Evolutionary conservation across 2,329 filamentous ascomycete species (phyloP).

Genomic region (Ophiocordyceps sinensis): DNA sequence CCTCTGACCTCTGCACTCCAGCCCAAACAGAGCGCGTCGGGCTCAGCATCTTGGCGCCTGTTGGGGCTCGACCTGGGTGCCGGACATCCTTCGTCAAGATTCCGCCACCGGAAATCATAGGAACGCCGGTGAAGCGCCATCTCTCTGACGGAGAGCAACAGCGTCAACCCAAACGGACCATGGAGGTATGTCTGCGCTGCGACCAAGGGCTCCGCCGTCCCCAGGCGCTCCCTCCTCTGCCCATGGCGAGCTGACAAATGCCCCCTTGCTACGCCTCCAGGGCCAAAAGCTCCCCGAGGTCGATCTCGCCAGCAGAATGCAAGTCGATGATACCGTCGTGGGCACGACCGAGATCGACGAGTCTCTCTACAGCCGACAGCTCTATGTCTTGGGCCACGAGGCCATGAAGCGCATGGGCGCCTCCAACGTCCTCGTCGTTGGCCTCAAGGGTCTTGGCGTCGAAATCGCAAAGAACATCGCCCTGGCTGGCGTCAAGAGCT

Average conservation of each 20-base stretch:
- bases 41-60: conserved; percentile 1
- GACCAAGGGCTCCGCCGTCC: neutral
- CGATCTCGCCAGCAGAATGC: conserved; percentile 49
- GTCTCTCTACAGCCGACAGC: conserved; percentile 59
- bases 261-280: conserved; percentile 14
- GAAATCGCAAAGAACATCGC: conserved; percentile 99
- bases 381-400: conserved; percentile 57
- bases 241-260: conserved; percentile 4
- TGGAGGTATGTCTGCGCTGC: conserved; percentile 34
- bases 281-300: conserved; percentile 40
- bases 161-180: conserved; percentile 42
- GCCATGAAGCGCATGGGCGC: conserved; percentile 99
- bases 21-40: neutral
- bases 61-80: conserved; percentile 17
- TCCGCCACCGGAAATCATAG: conserved; percentile 16
- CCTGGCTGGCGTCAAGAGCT: conserved; percentile 91
- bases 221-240: neutral
- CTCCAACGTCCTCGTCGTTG: conserved; percentile 85
- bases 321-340: conserved; percentile 46
- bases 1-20: neutral
- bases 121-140: conserved; percentile 55
- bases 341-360: conserved; percentile 52
- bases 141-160: conserved; percentile 45
- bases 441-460: conserved; percentile 85
- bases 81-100: conserved; percentile 20